These are phyloP conservation scores for Juglanconis juglandina DNA, from an alignment of 2,329 filamentous ascomycete species.

Conservation along the genomic window DNA sequence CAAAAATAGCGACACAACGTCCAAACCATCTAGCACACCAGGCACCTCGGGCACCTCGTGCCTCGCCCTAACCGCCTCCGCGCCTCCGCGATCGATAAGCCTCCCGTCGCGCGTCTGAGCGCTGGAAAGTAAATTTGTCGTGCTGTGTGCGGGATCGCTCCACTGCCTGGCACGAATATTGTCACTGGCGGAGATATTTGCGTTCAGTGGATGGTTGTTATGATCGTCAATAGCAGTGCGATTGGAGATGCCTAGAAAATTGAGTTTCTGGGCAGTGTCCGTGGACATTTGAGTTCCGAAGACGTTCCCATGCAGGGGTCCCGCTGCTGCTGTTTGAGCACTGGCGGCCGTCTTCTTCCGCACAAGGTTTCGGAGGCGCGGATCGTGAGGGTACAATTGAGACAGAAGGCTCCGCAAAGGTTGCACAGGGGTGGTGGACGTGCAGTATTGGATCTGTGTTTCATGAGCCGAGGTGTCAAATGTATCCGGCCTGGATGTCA, in stretches of 20 bases:
- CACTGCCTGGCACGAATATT: not conserved
- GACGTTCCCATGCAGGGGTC: not conserved
- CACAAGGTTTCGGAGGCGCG: slow-evolving; percentile 26
- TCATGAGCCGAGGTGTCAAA: not conserved
- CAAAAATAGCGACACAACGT: slow-evolving; percentile 29
- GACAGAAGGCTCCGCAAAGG: slow-evolving; percentile 28
- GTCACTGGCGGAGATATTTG: no score
- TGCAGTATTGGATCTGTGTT: slow-evolving; percentile 12
- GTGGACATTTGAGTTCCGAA: not conserved
- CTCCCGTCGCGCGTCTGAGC: no score
- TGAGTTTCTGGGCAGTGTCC: slow-evolving; percentile 14
- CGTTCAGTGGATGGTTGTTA: no score
- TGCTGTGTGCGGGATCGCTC: not conserved
- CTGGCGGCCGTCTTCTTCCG: not conserved
- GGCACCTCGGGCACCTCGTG: not conserved
- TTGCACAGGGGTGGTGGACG: slow-evolving; percentile 20
- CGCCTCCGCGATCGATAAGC: not conserved
- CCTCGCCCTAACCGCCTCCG: not conserved
- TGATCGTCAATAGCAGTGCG: not conserved
- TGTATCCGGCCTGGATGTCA: not conserved
- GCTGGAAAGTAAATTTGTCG: not conserved
- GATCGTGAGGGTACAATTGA: slow-evolving; percentile 29
- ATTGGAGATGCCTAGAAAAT: not conserved
- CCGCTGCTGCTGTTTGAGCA: not conserved
- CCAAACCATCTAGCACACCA: slow-evolving; percentile 24